These are phyloP conservation scores for Beta vulgaris DNA, from an alignment of 148 eudicot species.

Conservation along the genomic window DNA sequence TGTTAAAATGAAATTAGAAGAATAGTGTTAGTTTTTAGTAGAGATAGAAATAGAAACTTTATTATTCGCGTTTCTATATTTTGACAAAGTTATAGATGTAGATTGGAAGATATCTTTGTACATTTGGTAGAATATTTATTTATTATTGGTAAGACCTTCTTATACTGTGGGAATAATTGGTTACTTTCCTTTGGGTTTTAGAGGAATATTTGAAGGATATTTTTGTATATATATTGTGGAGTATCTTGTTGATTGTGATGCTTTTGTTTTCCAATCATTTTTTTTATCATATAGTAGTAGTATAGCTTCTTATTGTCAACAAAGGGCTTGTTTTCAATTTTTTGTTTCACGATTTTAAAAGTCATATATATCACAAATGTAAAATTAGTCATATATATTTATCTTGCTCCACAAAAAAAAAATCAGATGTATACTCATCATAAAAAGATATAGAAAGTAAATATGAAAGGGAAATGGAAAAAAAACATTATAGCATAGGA, in stretches of 20 bases:
- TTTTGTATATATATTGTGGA: constrained; percentile 7
- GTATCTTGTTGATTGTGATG: constrained; percentile 5
- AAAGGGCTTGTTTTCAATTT: too few species aligned
- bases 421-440: too few species aligned
- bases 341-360: too few species aligned
- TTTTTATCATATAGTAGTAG: too few species aligned
- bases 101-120: constrained; percentile 4
- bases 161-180: background rate
- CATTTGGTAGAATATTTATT: background rate
- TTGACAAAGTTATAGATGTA: constrained; percentile 21
- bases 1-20: background rate
- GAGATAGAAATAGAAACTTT: background rate
- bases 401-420: too few species aligned
- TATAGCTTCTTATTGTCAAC: too few species aligned
- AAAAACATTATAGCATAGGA: too few species aligned
- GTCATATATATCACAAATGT: too few species aligned
- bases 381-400: too few species aligned
- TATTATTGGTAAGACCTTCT: background rate
- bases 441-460: too few species aligned
- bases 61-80: constrained; percentile 18
- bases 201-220: constrained; percentile 15
- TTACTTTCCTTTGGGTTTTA: background rate
- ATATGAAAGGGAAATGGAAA: too few species aligned
- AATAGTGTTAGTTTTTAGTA: background rate
- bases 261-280: background rate